Evolutionary conservation across 805 yeast species (phyloP).

Genomic region (Priceomyces castillae): DNA sequence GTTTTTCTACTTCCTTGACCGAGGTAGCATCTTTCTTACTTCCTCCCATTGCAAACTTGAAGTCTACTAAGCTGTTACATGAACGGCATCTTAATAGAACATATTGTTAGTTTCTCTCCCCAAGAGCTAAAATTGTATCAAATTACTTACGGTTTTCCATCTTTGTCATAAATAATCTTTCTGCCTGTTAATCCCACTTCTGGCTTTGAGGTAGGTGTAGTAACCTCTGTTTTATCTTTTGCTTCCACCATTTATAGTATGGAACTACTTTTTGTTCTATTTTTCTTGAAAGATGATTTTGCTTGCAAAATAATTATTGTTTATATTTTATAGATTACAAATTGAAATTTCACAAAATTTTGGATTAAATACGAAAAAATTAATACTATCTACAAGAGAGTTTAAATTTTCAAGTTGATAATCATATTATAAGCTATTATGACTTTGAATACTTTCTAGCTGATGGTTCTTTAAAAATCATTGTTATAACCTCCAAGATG

Average conservation of each 20-base stretch:
- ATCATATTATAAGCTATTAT: too few relatives aligned
- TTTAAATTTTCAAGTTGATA: background rate
- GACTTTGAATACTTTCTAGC: too few relatives aligned
- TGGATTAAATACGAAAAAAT: background rate
- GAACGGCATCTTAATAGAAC: constrained; percentile 65
- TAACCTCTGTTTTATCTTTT: background rate
- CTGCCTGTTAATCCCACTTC: constrained; percentile 59
- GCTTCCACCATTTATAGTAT: constrained; percentile 1
- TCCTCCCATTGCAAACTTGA: constrained; percentile 52
- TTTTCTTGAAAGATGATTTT: too few relatives aligned
- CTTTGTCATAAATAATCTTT: constrained; percentile 72
- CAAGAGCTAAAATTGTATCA: background rate
- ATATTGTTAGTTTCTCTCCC: constrained; percentile 6
- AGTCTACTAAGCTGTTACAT: constrained; percentile 80
- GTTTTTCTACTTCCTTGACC: constrained; percentile 2
- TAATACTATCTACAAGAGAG: background rate
- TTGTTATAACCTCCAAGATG: too few relatives aligned
- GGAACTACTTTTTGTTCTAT: too few relatives aligned
- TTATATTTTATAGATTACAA: background rate
- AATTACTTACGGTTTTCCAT: constrained; percentile 85
- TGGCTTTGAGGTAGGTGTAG: constrained; percentile 25
- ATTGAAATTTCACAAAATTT: background rate
- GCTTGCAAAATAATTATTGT: too few relatives aligned
- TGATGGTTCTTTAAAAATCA: too few relatives aligned
- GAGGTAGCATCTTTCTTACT: constrained; percentile 12